Evolutionary conservation across 169 alveolate genomes (phyloP).

Genomic region (Cryptosporidium canis): DNA sequence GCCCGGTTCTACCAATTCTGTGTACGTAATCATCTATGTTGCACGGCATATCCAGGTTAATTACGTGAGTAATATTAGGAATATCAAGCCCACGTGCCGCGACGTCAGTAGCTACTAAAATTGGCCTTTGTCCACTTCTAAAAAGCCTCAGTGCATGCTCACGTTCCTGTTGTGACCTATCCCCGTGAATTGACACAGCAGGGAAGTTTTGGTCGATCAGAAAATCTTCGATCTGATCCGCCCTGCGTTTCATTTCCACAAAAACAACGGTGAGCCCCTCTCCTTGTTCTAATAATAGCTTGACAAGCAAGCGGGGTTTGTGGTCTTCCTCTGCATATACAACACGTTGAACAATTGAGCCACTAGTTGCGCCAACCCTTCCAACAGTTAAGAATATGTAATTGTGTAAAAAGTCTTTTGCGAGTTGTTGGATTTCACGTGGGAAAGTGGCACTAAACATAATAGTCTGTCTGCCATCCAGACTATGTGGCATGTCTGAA

Average conservation of each 20-base stretch:
- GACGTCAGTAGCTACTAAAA: slow-evolving; percentile 98
- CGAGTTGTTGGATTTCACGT: slow-evolving; percentile 90
- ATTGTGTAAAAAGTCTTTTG: slow-evolving; percentile 87
- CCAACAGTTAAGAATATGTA: slow-evolving; percentile 90
- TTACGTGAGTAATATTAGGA: slow-evolving; percentile 93
- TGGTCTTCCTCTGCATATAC: slow-evolving; percentile 89
- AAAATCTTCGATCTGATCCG: slow-evolving; percentile 87
- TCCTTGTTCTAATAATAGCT: slow-evolving; percentile 82
- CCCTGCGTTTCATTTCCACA: slow-evolving; percentile 89
- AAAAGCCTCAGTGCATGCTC: slow-evolving; percentile 90
- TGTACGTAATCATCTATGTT: slow-evolving; percentile 95
- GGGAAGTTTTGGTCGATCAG: slow-evolving; percentile 83
- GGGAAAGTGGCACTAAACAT: slow-evolving; percentile 95
- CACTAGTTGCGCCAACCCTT: slow-evolving; percentile 93
- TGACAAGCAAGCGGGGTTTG: slow-evolving; percentile 83
- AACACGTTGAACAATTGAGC: slow-evolving; percentile 90
- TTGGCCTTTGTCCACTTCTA: slow-evolving; percentile 90
- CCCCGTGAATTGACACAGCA: slow-evolving; percentile 94
- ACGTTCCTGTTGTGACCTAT: slow-evolving; percentile 93
- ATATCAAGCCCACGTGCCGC: slow-evolving; percentile 99
- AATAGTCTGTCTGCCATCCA: slow-evolving; percentile 87
- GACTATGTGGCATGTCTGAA: slow-evolving; percentile 82
- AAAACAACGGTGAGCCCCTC: slow-evolving; percentile 82
- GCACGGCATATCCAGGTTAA: slow-evolving; percentile 95
- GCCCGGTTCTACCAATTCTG: slow-evolving; percentile 97